These are phyloP conservation scores for Diplocarpon mali DNA, from an alignment of 2,329 filamentous ascomycete genomes.

Conservation along the genomic window DNA sequence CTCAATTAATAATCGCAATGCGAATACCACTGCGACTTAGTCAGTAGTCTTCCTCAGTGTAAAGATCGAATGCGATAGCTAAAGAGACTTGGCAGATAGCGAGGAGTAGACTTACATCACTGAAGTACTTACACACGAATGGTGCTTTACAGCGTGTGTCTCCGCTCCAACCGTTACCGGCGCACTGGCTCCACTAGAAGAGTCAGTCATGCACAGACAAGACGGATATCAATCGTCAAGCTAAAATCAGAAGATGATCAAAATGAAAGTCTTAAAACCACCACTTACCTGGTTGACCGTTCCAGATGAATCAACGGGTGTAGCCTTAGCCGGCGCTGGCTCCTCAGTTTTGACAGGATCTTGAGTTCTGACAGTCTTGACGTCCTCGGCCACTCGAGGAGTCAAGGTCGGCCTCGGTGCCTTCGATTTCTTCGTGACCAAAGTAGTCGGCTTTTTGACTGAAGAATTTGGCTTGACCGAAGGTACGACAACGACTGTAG, in stretches of 20 bases:
- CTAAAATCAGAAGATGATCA: background rate
- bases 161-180: conserved; percentile 17
- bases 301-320: background rate
- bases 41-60: background rate
- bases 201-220: background rate
- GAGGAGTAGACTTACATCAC: background rate
- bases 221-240: background rate
- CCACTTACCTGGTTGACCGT: background rate
- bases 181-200: conserved; percentile 15
- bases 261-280: background rate
- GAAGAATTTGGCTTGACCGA: background rate
- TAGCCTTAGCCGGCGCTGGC: background rate
- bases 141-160: conserved; percentile 10
- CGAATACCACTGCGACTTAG: too few relatives aligned
- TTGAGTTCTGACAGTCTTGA: background rate
- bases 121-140: conserved; percentile 10
- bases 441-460: background rate
- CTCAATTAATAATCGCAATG: too few relatives aligned
- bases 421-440: conserved; percentile 10
- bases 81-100: background rate
- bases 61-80: background rate
- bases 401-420: conserved; percentile 12
- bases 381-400: conserved; percentile 6
- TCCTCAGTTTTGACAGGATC: background rate
- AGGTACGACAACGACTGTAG: background rate